A percentile compares a stretch with the other conserved stretches of the same genome.
phyloP scores from a whole-genome alignment of 805 yeast species.

The Scheffersomyces spartinae region DNA sequence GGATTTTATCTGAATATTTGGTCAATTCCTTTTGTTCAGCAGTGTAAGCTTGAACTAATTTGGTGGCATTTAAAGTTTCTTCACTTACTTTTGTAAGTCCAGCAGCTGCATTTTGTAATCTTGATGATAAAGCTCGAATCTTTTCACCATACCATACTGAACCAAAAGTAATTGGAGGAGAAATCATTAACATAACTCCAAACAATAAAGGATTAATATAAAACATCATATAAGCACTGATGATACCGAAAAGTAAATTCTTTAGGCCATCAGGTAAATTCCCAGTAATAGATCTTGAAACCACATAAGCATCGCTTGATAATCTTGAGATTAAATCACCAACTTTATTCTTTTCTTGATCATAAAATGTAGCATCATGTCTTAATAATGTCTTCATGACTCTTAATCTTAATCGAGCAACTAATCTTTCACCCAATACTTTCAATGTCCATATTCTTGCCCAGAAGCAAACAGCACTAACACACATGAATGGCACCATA shows the following conservation, averaged over 20 bases:
- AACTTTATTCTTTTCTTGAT: constrained; percentile 32
- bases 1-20: constrained; percentile 25
- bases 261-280: constrained; percentile 35
- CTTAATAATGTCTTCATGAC: constrained; percentile 31
- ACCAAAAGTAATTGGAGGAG: constrained; percentile 35
- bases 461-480: constrained; percentile 34
- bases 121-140: constrained; percentile 27
- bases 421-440: constrained; percentile 31
- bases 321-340: constrained; percentile 34
- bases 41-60: constrained; percentile 32
- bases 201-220: constrained; percentile 29
- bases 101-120: constrained; percentile 33
- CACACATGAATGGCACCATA: constrained; percentile 33
- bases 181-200: constrained; percentile 31
- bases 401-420: constrained; percentile 28
- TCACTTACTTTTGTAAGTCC: constrained; percentile 32
- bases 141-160: constrained; percentile 35
- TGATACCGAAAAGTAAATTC: constrained; percentile 26
- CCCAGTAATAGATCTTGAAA: constrained; percentile 29
- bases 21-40: constrained; percentile 30
- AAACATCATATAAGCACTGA: constrained; percentile 34
- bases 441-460: constrained; percentile 33
- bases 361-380: constrained; percentile 31
- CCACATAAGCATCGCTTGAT: constrained; percentile 36
- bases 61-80: constrained; percentile 31